phyloP scores from a whole-genome alignment of 169 alveolate species.

The Plasmodium gonderi region DNA sequence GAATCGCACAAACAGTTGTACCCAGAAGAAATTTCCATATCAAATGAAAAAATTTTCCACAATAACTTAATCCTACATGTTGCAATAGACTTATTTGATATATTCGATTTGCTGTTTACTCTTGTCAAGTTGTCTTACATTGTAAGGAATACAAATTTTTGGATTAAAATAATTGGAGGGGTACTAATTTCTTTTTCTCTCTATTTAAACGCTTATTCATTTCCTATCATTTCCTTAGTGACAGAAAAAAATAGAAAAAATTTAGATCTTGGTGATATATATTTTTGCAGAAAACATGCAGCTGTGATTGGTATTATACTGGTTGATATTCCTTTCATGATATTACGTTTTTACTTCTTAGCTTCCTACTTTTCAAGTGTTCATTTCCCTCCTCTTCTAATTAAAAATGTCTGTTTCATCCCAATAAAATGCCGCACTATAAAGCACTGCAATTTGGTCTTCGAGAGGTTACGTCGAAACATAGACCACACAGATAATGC shows the following conservation, averaged over 20 bases:
- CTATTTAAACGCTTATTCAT: conserved; percentile 54
- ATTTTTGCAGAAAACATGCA: conserved; percentile 66
- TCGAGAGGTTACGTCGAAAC: conserved; percentile 17
- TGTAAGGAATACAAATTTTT: conserved; percentile 45
- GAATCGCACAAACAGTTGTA: conserved; percentile 71
- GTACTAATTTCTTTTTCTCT: conserved; percentile 53
- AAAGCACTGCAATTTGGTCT: conserved; percentile 33
- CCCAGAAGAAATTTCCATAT: conserved; percentile 72
- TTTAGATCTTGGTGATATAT: conserved; percentile 58
- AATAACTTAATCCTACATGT: conserved; percentile 83
- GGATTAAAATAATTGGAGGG: conserved; percentile 69
- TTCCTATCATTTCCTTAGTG: conserved; percentile 52
- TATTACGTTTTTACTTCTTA: conserved; percentile 35
- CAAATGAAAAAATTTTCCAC: conserved; percentile 83
- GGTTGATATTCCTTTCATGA: conserved; percentile 56
- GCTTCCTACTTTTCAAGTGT: conserved; percentile 34
- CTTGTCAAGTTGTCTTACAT: conserved; percentile 29
- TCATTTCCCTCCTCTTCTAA: conserved; percentile 52
- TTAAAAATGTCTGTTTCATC: conserved; percentile 56
- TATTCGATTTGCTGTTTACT: conserved; percentile 75
- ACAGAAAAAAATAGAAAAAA: conserved; percentile 56
- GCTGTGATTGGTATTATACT: conserved; percentile 49
- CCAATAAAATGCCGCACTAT: conserved; percentile 50
- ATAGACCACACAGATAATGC: conserved; percentile 24
- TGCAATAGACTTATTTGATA: conserved; percentile 79